A percentile compares a stretch with the other conserved stretches of the same genome.
phyloP scores from a whole-genome alignment of 495 filamentous ascomycete species.

The Neurospora sp. region DNA sequence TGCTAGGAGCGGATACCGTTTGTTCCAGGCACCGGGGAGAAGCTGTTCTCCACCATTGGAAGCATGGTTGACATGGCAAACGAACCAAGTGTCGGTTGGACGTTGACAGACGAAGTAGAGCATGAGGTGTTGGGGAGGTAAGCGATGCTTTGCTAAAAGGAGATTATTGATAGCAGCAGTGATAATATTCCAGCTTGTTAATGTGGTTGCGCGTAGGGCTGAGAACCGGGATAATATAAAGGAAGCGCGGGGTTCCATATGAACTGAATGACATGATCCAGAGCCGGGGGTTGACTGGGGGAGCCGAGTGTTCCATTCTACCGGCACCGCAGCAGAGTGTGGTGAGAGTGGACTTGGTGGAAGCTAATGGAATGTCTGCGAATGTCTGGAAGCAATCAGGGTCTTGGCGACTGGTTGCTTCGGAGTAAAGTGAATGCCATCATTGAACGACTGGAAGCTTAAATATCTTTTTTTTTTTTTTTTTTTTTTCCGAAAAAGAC shows the following conservation, averaged over 20 bases:
- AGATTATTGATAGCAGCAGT: neutral
- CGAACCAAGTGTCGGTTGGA: neutral
- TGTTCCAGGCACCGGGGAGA: neutral
- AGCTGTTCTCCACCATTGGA: neutral
- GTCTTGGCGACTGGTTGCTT: neutral
- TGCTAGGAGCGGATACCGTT: neutral
- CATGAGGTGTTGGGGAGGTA: neutral
- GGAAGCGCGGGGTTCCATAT: neutral
- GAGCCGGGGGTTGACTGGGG: neutral
- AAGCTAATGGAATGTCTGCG: neutral
- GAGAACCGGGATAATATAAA: neutral
- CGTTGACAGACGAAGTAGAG: neutral
- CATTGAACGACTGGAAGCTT: too few relatives aligned
- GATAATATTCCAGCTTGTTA: neutral
- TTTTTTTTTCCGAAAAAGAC: neutral
- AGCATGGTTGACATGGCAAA: neutral
- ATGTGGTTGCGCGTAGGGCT: neutral
- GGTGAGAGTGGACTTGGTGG: neutral
- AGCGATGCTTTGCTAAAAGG: neutral
- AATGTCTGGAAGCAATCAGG: neutral
- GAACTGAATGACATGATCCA: neutral
- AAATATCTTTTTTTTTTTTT: too few relatives aligned
- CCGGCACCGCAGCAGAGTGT: neutral
- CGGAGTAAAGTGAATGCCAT: neutral
- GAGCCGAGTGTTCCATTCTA: neutral